phyloP scores from a whole-genome alignment of 441 rosid species.

The Adansonia gregorii region DNA sequence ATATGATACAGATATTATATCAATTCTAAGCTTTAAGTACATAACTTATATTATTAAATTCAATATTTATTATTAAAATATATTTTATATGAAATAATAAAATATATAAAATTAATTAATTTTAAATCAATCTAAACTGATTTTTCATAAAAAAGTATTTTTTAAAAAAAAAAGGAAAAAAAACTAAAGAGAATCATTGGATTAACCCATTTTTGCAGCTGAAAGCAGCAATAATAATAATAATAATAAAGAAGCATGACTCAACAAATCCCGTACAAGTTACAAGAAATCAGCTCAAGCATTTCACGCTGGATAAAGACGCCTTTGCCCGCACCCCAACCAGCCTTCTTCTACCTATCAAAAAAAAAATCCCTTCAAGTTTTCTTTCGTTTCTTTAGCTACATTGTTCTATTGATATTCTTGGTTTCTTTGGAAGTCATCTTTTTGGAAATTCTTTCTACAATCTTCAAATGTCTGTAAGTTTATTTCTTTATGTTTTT shows the following conservation, averaged over 20 bases:
- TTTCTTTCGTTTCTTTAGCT: not conserved
- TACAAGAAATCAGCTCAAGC: not conserved
- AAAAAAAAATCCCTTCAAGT: not conserved
- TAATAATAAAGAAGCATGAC: not conserved
- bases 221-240: not conserved
- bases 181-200: not conserved
- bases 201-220: too few species aligned
- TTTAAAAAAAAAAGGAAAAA: not conserved
- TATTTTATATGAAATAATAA: too few species aligned
- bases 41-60: too few species aligned
- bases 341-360: not conserved
- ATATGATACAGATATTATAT: too few species aligned
- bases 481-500: not conserved
- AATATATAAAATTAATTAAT: too few species aligned
- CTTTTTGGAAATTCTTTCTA: not conserved
- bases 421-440: not conserved
- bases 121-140: too few species aligned
- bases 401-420: conserved; percentile 6
- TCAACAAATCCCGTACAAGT: conserved; percentile 2
- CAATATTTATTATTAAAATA: too few species aligned
- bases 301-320: not conserved
- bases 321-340: not conserved
- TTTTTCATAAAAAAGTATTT: not conserved
- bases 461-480: conserved; percentile 17
- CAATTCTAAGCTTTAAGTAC: too few species aligned